Evolutionary conservation across 176 grass and related monocot species (phyloP).

Genomic region (Carex myosuroides): DNA sequence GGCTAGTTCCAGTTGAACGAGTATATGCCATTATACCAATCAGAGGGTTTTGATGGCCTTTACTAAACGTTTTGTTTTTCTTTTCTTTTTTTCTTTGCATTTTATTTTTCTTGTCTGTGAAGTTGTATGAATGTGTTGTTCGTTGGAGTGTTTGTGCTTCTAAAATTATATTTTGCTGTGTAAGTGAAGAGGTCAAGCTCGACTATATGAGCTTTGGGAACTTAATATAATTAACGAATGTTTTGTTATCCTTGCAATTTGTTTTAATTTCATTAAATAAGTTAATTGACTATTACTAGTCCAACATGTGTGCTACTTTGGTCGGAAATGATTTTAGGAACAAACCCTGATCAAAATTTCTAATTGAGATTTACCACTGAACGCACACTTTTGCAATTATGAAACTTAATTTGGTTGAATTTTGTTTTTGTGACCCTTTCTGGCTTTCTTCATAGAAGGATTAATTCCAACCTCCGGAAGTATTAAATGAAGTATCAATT

Average conservation of each 20-base stretch:
- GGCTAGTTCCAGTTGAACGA: constrained; percentile 1
- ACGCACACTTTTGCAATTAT: too few relatives aligned
- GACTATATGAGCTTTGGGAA: background rate
- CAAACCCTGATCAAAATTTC: too few relatives aligned
- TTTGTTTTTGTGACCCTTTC: too few relatives aligned
- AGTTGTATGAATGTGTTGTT: constrained; percentile 20
- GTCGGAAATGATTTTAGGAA: too few relatives aligned
- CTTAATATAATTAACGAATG: background rate
- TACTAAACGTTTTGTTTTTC: background rate
- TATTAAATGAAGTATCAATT: too few relatives aligned
- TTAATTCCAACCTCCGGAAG: too few relatives aligned
- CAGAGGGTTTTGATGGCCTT: background rate
- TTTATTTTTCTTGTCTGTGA: constrained; percentile 17
- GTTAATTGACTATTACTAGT: background rate
- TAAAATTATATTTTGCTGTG: constrained; percentile 2
- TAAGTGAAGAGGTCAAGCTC: background rate
- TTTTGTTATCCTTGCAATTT: background rate
- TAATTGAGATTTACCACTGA: too few relatives aligned
- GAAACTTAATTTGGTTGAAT: too few relatives aligned
- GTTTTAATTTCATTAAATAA: background rate
- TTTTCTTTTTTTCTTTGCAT: background rate
- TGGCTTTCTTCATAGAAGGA: too few relatives aligned
- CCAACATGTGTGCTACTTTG: background rate
- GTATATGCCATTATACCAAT: background rate
- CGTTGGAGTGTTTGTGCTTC: background rate